Evolutionary conservation across 768 basidiomycete genomes (phyloP).

Genomic region (Rhizopogon salebrosus): DNA sequence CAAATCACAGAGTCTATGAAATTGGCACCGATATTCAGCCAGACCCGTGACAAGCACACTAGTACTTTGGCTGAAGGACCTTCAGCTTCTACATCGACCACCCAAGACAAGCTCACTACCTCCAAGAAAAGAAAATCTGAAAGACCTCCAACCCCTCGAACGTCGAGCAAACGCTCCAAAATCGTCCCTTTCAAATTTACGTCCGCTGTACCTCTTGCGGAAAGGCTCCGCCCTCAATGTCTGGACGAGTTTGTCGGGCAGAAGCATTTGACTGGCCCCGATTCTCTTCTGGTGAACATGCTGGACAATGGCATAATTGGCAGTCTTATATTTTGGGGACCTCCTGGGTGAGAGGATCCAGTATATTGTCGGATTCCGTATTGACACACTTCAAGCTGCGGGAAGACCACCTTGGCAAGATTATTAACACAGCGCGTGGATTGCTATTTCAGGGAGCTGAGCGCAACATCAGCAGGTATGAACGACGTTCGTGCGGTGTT

Average conservation of each 20-base stretch:
- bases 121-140: constrained; percentile 26
- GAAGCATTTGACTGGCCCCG: constrained; percentile 49
- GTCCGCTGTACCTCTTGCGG: constrained; percentile 56
- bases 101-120: constrained; percentile 10
- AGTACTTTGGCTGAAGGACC: constrained; percentile 7
- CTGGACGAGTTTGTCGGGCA: constrained; percentile 75
- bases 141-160: not conserved
- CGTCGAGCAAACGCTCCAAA: constrained; percentile 17
- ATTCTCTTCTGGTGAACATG: constrained; percentile 51
- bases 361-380: not conserved
- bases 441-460: constrained; percentile 68
- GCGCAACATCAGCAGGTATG: constrained; percentile 65
- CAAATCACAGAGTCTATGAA: constrained; percentile 17
- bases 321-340: constrained; percentile 71
- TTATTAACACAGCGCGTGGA: constrained; percentile 57
- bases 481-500: constrained; percentile 70
- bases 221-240: constrained; percentile 59
- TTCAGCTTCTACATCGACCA: not conserved
- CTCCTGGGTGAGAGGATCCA: constrained; percentile 48
- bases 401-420: constrained; percentile 74
- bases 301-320: constrained; percentile 49
- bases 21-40: constrained; percentile 40
- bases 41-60: constrained; percentile 12
- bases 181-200: constrained; percentile 19
- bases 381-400: constrained; percentile 37